Evolutionary conservation across 2,329 filamentous ascomycete species (phyloP).

Genomic region (Scortechinia acanthostroma): DNA sequence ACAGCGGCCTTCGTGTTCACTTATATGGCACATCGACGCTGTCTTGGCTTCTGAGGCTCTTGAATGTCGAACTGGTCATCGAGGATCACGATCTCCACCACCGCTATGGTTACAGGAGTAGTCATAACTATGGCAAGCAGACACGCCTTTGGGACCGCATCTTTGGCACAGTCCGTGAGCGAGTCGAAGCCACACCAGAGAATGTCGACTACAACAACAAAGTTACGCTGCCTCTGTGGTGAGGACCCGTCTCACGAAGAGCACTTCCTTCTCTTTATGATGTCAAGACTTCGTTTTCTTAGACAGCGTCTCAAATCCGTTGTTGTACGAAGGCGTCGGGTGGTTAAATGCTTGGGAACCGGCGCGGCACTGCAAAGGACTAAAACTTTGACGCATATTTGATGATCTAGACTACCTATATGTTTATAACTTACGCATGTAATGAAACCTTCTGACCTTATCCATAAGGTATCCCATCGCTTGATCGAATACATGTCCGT

Average conservation of each 20-base stretch:
- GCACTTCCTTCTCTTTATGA: slow-evolving; percentile 1
- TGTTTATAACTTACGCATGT: too few relatives aligned
- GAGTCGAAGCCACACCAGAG: slow-evolving; percentile 20
- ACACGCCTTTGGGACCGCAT: slow-evolving; percentile 23
- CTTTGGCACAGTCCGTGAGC: slow-evolving; percentile 23
- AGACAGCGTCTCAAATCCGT: too few relatives aligned
- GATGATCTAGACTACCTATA: too few relatives aligned
- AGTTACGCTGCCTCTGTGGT: slow-evolving; percentile 15
- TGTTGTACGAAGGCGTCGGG: too few relatives aligned
- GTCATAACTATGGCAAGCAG: slow-evolving; percentile 27
- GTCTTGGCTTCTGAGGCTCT: slow-evolving; percentile 18
- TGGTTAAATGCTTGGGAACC: too few relatives aligned
- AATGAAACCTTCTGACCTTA: too few relatives aligned
- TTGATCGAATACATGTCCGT: too few relatives aligned
- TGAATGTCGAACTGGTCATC: slow-evolving; percentile 24
- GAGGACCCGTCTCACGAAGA: slow-evolving; percentile 9
- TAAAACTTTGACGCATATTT: too few relatives aligned
- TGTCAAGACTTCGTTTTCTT: too few relatives aligned
- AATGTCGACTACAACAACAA: slow-evolving; percentile 20
- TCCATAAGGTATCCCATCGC: too few relatives aligned
- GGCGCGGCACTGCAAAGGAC: too few relatives aligned
- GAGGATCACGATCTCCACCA: slow-evolving; percentile 34
- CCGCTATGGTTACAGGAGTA: slow-evolving; percentile 25
- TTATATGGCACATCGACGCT: slow-evolving; percentile 20
- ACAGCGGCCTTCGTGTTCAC: slow-evolving; percentile 27